A percentile compares a stretch with the other conserved stretches of the same genome.
Conservation (phyloP, 805 yeast genomes). For the Debaryomyces castellii region DNA sequence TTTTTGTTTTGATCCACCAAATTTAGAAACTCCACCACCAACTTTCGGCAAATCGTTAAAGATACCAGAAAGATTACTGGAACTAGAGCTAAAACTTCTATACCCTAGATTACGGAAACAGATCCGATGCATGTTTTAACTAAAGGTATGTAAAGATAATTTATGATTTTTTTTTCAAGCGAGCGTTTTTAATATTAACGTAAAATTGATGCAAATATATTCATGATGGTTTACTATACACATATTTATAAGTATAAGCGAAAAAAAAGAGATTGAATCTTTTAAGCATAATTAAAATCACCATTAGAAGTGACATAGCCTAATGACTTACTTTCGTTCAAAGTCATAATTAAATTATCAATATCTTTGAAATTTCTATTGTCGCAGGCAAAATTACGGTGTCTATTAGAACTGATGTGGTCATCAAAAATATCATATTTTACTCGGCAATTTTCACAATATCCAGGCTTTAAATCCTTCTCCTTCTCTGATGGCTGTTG, state of each 20-base stretch:
- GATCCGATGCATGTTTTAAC: background rate
- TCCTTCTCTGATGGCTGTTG: conserved; percentile 17
- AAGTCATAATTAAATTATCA: conserved; percentile 63
- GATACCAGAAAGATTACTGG: conserved; percentile 11
- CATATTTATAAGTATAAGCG: background rate
- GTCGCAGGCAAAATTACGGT: conserved; percentile 74
- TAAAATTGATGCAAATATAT: background rate
- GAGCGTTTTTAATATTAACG: background rate
- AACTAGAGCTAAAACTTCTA: background rate
- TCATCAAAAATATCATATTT: conserved; percentile 77
- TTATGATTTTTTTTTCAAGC: background rate
- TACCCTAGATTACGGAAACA: background rate
- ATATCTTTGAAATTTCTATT: conserved; percentile 72
- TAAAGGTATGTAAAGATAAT: too few species aligned
- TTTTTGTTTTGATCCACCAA: conserved; percentile 7
- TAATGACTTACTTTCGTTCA: conserved; percentile 42
- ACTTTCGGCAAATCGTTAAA: conserved; percentile 28
- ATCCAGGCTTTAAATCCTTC: conserved; percentile 58
- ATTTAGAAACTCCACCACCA: conserved; percentile 22
- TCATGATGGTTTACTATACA: background rate
- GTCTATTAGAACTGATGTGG: conserved; percentile 69
- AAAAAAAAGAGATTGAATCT: background rate
- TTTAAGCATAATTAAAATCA: conserved; percentile 25
- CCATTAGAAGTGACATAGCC: conserved; percentile 45
- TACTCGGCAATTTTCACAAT: conserved; percentile 91